Evolutionary conservation across 2,329 filamentous ascomycete genomes (phyloP), one percentile per base, ranked within the genome.

Genomic region (Remersonia thermophila): DNA sequence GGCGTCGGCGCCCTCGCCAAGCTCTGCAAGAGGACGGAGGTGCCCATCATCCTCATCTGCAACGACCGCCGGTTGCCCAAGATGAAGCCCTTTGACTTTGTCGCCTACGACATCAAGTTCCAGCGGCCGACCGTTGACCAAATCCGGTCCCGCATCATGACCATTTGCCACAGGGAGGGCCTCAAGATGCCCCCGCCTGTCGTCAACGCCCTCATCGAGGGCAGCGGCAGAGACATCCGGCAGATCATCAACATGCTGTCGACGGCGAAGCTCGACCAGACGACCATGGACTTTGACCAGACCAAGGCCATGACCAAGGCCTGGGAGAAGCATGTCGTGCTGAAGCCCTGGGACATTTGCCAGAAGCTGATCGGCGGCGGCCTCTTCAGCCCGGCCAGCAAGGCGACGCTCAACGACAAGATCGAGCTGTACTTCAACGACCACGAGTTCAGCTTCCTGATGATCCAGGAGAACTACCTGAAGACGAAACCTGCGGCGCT

Each of bases 341-440:
- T 98, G 38, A 96, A 96, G 60, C 91, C 91, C 0, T 98, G 91
- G 91, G 91, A 98, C 53, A 98, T 98, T 51, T 87, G 84, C 43
- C 74, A 82, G 54, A 95, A 95, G 62, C 85, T 98, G 55, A 73
- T 98, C 5, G 84, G 75, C 17, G 80, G 85, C 3, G 84, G 85
- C 27, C 75, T 95, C 59, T 98, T 96, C 59, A 71, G 83, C 16
- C 71, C 78, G 4, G 76, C 78, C 33, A 93, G 85, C 60, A 93
- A 84, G 47, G 67, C 83, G 3, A 93, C 85, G 0, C 65, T 98
- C 26, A 96, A 96, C 55, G 89, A 98, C 58, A 98, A 98, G 67
- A 91, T 93, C 44, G 89, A 98, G 60, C 74, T 98, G 2, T 98
- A 98, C 58, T 98, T 98, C 67, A 96, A 98, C 57, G 91, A 98